Evolutionary conservation across 257 asterid genomes (phyloP).

Genomic region (Craterostigma plantagineum): DNA sequence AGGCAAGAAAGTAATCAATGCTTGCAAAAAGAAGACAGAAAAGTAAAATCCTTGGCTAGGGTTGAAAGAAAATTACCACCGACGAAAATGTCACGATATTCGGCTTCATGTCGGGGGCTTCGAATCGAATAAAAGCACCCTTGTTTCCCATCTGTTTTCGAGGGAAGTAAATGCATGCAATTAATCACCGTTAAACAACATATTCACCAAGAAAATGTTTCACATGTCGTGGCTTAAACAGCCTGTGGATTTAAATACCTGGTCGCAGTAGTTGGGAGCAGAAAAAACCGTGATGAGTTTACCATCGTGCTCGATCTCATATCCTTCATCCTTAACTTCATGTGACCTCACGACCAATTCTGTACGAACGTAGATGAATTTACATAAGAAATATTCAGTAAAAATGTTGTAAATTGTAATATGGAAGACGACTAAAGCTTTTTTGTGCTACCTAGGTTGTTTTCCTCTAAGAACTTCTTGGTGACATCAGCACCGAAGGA

Average conservation of each 20-base stretch:
- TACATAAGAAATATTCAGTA: background rate
- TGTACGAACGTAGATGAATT: conserved; percentile 14
- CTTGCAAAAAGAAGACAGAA: too few relatives aligned
- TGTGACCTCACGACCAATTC: conserved; percentile 98
- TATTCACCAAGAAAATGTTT: background rate
- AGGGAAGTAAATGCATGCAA: conserved; percentile 11
- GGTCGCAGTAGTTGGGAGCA: conserved; percentile 98
- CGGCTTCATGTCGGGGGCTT: conserved; percentile 83
- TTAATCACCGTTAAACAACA: background rate
- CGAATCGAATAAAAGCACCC: conserved; percentile 94
- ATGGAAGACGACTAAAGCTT: background rate
- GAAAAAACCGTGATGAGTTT: conserved; percentile 95
- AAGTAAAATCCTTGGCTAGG: background rate
- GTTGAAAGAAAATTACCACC: conserved; percentile 68
- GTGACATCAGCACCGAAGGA: conserved; percentile 87
- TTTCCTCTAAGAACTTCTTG: conserved; percentile 78
- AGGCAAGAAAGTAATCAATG: background rate
- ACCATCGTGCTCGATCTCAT: conserved; percentile 93
- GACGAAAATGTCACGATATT: conserved; percentile 75
- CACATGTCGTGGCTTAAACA: background rate
- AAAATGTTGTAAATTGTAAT: background rate
- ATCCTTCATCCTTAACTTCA: conserved; percentile 98
- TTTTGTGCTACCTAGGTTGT: conserved; percentile 40
- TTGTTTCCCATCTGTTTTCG: conserved; percentile 91
- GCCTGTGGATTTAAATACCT: conserved; percentile 24